Evolutionary conservation across 495 filamentous ascomycete genomes (phyloP).

Genomic region (Podospora pseudocomata): DNA sequence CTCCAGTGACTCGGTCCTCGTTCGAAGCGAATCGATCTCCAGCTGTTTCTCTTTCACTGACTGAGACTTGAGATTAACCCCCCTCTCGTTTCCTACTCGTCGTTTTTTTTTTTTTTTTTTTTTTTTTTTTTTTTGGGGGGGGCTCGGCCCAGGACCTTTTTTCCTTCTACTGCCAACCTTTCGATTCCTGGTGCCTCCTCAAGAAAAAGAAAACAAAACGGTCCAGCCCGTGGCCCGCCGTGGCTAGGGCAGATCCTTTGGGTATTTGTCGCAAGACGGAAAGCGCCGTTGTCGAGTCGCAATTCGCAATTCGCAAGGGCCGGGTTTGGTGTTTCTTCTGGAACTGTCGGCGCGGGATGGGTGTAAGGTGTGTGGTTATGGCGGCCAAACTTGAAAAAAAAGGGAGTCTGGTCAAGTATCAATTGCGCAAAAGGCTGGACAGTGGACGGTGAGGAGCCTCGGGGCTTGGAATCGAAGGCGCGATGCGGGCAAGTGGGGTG

Average conservation of each 20-base stretch:
- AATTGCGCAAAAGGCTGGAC: not conserved
- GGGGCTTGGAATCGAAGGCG: constrained; percentile 7
- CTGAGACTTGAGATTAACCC: not conserved
- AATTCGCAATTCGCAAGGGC: constrained; percentile 11
- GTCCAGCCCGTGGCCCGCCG: constrained; percentile 2
- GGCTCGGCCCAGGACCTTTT: too few species aligned
- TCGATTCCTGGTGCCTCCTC: not conserved
- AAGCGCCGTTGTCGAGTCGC: constrained; percentile 15
- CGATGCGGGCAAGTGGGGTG: constrained; percentile 21
- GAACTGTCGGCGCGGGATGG: constrained; percentile 11
- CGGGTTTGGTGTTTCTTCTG: not conserved
- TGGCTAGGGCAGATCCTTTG: not conserved
- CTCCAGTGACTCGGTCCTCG: not conserved
- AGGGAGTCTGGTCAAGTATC: not conserved
- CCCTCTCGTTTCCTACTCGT: too few species aligned
- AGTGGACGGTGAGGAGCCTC: not conserved
- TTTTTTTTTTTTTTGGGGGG: not conserved
- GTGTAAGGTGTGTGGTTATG: not conserved
- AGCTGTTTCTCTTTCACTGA: not conserved
- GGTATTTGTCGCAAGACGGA: constrained; percentile 4
- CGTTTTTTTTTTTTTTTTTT: not conserved
- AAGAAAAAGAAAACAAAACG: not conserved
- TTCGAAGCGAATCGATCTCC: not conserved
- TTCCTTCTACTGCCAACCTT: constrained; percentile 4
- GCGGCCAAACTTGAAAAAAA: not conserved